Evolutionary conservation across 2,329 filamentous ascomycete genomes (phyloP).

Genomic region (Aspergillus vadensis): DNA sequence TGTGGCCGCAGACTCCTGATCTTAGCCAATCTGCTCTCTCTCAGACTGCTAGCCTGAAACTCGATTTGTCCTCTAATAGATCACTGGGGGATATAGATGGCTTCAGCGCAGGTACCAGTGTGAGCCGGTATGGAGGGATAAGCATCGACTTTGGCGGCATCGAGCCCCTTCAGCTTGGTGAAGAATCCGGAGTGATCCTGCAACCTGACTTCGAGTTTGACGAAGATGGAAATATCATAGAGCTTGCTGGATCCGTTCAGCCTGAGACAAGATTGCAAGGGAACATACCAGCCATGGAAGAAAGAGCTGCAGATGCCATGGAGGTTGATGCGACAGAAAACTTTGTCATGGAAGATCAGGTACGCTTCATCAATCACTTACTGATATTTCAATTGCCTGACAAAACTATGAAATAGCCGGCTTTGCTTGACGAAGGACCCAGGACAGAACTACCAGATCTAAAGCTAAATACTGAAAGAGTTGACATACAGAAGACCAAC

Average conservation of each 20-base stretch:
- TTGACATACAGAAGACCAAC: background rate
- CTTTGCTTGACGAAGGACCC: constrained; percentile 36
- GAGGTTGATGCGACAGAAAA: constrained; percentile 40
- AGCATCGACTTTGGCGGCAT: constrained; percentile 31
- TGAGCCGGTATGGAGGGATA: constrained; percentile 40
- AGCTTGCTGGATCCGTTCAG: constrained; percentile 36
- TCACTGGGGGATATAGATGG: constrained; percentile 37
- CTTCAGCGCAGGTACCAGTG: constrained; percentile 47
- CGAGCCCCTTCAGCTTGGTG: constrained; percentile 32
- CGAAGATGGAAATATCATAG: constrained; percentile 61
- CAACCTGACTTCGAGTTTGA: constrained; percentile 64
- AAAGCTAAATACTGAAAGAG: background rate
- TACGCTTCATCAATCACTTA: background rate
- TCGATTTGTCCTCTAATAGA: constrained; percentile 52
- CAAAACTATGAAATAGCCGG: constrained; percentile 18
- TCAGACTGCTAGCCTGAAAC: constrained; percentile 34
- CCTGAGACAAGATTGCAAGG: constrained; percentile 14
- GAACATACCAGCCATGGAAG: constrained; percentile 27
- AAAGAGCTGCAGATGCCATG: constrained; percentile 31
- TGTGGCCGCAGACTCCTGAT: constrained; percentile 37
- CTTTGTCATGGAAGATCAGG: constrained; percentile 24
- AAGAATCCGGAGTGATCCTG: constrained; percentile 50
- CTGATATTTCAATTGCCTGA: background rate
- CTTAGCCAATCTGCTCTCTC: constrained; percentile 33
- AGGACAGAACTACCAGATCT: constrained; percentile 13